Conservation (phyloP, 2,329 filamentous ascomycete species). For the Microcyclospora tardicrescens region DNA sequence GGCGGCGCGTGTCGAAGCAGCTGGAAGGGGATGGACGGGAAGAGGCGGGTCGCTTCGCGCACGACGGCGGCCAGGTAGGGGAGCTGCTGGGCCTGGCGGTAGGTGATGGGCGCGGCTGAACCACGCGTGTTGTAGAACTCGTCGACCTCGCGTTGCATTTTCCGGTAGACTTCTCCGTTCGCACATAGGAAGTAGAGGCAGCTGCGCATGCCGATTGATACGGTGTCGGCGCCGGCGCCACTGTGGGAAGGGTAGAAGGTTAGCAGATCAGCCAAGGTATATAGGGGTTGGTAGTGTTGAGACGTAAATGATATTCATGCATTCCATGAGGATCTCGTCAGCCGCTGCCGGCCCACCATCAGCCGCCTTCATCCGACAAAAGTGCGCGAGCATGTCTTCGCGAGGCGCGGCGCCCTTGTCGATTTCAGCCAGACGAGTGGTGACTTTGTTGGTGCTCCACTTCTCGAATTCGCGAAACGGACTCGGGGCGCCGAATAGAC, state of each 20-base stretch:
- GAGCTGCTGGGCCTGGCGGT: conserved; percentile 4
- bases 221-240: too few species aligned
- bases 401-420: too few species aligned
- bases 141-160: conserved; percentile 24
- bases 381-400: conserved; percentile 9
- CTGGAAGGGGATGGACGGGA: conserved; percentile 11
- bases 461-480: conserved; percentile 3
- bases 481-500: conserved; percentile 1
- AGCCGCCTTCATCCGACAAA: conserved; percentile 3
- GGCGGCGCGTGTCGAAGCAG: conserved; percentile 11
- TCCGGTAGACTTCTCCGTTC: conserved; percentile 1
- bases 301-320: conserved; percentile 5
- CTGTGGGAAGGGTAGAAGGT: too few species aligned
- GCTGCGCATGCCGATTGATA: too few species aligned
- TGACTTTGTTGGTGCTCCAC: conserved; percentile 5
- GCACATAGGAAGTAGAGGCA: too few species aligned
- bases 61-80: conserved; percentile 12
- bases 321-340: conserved; percentile 6
- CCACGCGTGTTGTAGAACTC: conserved; percentile 13
- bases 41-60: conserved; percentile 11
- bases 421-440: conserved; percentile 1
- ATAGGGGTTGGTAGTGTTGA: too few species aligned
- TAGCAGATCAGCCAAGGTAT: too few species aligned
- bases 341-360: conserved; percentile 2
- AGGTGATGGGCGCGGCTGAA: conserved; percentile 2